Conservation (phyloP, 768 basidiomycete species). For the Dentipellis sp. region DNA sequence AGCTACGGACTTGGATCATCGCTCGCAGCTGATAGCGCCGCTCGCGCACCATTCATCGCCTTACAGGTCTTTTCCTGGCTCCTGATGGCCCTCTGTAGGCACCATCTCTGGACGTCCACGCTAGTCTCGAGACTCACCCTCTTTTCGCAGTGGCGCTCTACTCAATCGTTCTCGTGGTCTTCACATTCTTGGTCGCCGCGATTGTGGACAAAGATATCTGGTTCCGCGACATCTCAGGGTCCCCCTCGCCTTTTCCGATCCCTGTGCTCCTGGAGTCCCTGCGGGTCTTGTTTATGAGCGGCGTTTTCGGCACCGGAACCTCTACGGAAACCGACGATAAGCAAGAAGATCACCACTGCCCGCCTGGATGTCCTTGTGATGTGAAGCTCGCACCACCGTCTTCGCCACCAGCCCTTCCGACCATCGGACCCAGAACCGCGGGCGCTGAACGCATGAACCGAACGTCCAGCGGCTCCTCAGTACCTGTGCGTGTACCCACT, state of each 20-base stretch:
- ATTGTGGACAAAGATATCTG: conserved; percentile 14
- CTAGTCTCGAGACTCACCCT: not conserved
- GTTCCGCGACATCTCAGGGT: conserved; percentile 13
- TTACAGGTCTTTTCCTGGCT: conserved; percentile 11
- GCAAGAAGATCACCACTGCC: conserved; percentile 2
- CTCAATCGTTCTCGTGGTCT: conserved; percentile 2
- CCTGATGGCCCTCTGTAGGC: conserved; percentile 10
- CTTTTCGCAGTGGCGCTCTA: conserved; percentile 5
- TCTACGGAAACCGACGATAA: not conserved
- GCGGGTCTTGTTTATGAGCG: not conserved
- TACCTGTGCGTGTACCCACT: conserved; percentile 13
- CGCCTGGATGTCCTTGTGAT: conserved; percentile 10
- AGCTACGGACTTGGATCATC: conserved; percentile 4
- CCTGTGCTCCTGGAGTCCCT: conserved; percentile 1
- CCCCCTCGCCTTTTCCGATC: conserved; percentile 14
- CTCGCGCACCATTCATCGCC: conserved; percentile 2
- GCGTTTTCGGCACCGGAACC: not conserved
- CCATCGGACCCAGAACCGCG: conserved; percentile 1
- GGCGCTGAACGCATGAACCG: not conserved
- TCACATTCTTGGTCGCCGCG: conserved; percentile 7
- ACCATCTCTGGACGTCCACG: not conserved
- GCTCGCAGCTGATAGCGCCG: not conserved
- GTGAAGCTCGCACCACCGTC: conserved; percentile 12
- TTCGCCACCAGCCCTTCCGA: conserved; percentile 6
- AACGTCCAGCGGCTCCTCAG: not conserved